Conservation (phyloP, 257 asterid genomes). For the Anisodus tanguticus region DNA sequence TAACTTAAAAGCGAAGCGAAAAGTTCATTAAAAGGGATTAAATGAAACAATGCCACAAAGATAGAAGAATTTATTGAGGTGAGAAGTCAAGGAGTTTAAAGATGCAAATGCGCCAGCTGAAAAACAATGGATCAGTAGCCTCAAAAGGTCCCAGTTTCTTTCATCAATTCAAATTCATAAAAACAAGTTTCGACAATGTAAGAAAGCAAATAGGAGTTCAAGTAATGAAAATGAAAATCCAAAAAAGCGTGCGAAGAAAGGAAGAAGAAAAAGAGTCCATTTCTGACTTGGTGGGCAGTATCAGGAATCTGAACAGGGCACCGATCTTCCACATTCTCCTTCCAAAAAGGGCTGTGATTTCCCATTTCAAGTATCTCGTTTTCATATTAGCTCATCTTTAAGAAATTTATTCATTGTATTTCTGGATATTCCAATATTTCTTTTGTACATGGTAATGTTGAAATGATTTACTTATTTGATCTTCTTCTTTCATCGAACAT, state of each 20-base stretch:
- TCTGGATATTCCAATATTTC: background rate
- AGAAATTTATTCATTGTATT: background rate
- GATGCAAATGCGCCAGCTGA: background rate
- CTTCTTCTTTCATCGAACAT: background rate
- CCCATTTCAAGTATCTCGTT: background rate
- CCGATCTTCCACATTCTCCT: background rate
- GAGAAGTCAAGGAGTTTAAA: slow-evolving; percentile 1
- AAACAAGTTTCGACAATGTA: background rate
- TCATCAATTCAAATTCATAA: background rate
- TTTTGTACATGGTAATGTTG: background rate
- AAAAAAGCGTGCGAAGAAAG: background rate
- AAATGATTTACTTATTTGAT: slow-evolving; percentile 7
- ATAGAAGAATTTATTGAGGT: background rate
- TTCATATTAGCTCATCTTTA: background rate
- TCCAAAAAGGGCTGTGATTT: background rate
- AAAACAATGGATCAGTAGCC: background rate
- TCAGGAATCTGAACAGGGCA: slow-evolving; percentile 59
- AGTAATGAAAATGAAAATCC: background rate
- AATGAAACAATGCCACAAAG: background rate
- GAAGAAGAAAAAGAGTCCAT: slow-evolving; percentile 47
- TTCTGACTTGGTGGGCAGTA: slow-evolving; percentile 87
- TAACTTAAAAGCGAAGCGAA: background rate
- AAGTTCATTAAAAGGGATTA: background rate
- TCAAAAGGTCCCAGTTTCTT: background rate
- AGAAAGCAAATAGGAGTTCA: background rate